These are phyloP conservation scores for Taxillus chinensis DNA, from an alignment of 164 flowering plant genomes.

Conservation along the genomic window DNA sequence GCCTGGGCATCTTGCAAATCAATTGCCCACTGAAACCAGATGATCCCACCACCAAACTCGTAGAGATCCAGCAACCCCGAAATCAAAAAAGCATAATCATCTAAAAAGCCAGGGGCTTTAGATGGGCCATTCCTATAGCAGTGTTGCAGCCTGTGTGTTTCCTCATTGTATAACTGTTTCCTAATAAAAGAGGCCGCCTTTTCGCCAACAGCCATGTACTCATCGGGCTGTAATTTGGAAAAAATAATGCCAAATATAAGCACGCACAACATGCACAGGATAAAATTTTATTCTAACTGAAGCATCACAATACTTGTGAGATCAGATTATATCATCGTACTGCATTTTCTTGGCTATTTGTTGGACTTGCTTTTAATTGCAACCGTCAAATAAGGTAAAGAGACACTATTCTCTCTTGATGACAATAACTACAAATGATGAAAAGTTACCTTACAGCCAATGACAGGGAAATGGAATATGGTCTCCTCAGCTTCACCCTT, in stretches of 20 bases:
- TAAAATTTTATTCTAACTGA: too few relatives aligned
- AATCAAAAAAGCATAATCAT: slow-evolving; percentile 89
- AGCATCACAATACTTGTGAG: too few relatives aligned
- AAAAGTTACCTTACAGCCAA: slow-evolving; percentile 53
- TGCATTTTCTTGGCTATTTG: too few relatives aligned
- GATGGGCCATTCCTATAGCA: slow-evolving; percentile 92
- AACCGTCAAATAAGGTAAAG: too few relatives aligned
- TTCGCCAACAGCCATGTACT: slow-evolving; percentile 70
- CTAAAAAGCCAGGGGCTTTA: slow-evolving; percentile 86
- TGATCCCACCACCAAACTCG: slow-evolving; percentile 57
- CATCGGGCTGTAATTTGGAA: slow-evolving; percentile 46
- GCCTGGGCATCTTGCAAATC: slow-evolving; percentile 82
- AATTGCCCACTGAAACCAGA: slow-evolving; percentile 80
- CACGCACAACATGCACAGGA: too few relatives aligned
- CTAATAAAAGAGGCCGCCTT: slow-evolving; percentile 75
- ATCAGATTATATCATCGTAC: too few relatives aligned
- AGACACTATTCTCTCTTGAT: too few relatives aligned
- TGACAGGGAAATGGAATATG: slow-evolving; percentile 60
- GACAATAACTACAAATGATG: too few relatives aligned
- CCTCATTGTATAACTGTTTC: slow-evolving; percentile 46
- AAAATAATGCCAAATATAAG: neutral
- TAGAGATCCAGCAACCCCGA: slow-evolving; percentile 75
- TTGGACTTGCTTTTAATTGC: too few relatives aligned
- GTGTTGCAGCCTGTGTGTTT: slow-evolving; percentile 55
- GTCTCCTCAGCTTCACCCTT: slow-evolving; percentile 43